A percentile compares a stretch with the other conserved stretches of the same genome.
phyloP scores from a whole-genome alignment of 2,329 filamentous ascomycete species.

The Xenosphaeropsis pyriputrescens region DNA sequence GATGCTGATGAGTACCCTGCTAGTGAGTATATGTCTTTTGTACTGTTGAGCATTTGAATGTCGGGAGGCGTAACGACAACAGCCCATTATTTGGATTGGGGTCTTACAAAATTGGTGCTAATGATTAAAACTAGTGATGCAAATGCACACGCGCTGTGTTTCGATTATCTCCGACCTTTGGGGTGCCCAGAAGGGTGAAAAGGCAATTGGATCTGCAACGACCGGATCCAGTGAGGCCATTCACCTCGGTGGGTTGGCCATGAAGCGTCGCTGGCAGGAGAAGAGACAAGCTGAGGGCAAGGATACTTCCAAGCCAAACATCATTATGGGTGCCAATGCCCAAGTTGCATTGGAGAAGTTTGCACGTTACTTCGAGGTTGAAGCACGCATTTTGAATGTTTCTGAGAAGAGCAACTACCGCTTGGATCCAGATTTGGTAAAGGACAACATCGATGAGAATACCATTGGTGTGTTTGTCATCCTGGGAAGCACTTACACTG shows the following conservation, averaged over 20 bases:
- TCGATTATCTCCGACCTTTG: constrained; percentile 54
- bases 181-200: constrained; percentile 45
- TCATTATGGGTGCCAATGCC: constrained; percentile 61
- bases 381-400: constrained; percentile 49
- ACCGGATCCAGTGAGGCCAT: constrained; percentile 61
- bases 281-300: constrained; percentile 43
- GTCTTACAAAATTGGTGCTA: too few relatives aligned
- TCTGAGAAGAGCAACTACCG: constrained; percentile 43
- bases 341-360: constrained; percentile 64
- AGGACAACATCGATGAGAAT: constrained; percentile 57
- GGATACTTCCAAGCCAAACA: constrained; percentile 50
- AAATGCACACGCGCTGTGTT: constrained; percentile 52
- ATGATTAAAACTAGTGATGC: constrained; percentile 19
- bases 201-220: constrained; percentile 53
- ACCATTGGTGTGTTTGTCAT: constrained; percentile 67
- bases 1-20: constrained; percentile 54
- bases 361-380: constrained; percentile 60
- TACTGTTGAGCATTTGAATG: too few relatives aligned
- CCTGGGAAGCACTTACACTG: constrained; percentile 58
- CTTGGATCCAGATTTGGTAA: constrained; percentile 48
- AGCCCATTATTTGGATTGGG: neutral
- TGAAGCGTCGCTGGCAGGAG: constrained; percentile 65
- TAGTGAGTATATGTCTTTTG: constrained; percentile 5
- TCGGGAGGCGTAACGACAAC: constrained; percentile 14
- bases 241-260: constrained; percentile 54